Percentiles rank a stretch among this genome's conserved stretches.
These are phyloP conservation scores for Botryotinia calthae DNA, from an alignment of 2,329 filamentous ascomycete species.

Conservation along the genomic window DNA sequence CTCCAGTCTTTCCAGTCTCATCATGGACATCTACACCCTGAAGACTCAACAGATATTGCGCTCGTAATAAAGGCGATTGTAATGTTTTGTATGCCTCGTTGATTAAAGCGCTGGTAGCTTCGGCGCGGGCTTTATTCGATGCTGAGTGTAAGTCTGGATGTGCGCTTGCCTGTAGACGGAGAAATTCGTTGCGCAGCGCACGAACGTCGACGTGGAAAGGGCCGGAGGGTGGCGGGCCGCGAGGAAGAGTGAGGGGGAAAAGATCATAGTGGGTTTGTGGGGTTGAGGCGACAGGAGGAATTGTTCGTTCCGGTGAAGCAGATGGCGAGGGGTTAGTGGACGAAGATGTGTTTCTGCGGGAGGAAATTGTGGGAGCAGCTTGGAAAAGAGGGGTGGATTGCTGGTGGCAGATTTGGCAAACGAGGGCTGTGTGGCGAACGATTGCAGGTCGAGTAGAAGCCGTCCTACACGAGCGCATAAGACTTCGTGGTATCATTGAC, in stretches of 20 bases:
- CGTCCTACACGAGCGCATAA: conserved; percentile 8
- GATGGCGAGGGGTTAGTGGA: background rate
- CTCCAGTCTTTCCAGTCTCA: conserved; percentile 62
- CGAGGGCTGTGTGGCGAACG: background rate
- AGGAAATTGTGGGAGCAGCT: background rate
- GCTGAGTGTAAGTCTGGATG: conserved; percentile 64
- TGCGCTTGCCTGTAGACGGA: conserved; percentile 73
- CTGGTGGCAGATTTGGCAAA: conserved; percentile 11
- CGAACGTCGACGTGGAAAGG: conserved; percentile 71
- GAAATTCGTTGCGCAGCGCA: conserved; percentile 77
- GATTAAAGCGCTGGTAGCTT: conserved; percentile 76
- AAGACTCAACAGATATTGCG: conserved; percentile 78
- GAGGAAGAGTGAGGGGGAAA: conserved; percentile 76
- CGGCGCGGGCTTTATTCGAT: conserved; percentile 58
- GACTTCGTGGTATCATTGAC: background rate
- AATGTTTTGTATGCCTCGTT: conserved; percentile 93
- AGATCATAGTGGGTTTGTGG: conserved; percentile 73
- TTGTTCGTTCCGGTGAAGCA: background rate
- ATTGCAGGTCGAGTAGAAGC: background rate
- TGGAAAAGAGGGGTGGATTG: conserved; percentile 2
- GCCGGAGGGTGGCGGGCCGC: conserved; percentile 73
- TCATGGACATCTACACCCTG: conserved; percentile 66
- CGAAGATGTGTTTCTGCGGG: conserved; percentile 1
- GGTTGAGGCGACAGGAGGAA: background rate
- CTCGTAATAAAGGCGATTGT: conserved; percentile 70